phyloP scores from a whole-genome alignment of 805 yeast species.

The Kuraishia ogatae region DNA sequence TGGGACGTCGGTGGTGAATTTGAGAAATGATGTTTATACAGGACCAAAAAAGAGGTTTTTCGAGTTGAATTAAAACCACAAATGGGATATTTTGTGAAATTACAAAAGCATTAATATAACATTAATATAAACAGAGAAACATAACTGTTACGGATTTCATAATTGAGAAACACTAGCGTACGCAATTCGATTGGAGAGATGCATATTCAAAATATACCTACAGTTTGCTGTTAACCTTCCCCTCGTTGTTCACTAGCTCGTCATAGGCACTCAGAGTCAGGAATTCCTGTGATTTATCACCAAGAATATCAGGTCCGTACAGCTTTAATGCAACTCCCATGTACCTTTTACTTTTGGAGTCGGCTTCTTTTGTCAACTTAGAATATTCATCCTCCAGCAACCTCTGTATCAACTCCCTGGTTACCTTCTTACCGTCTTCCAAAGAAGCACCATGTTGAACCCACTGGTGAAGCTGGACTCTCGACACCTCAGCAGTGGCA shows the following conservation, averaged over 20 bases:
- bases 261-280: conserved; percentile 59
- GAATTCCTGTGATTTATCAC: conserved; percentile 55
- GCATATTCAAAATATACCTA: too few relatives aligned
- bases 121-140: background rate
- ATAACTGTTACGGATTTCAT: background rate
- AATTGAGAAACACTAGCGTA: background rate
- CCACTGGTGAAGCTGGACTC: conserved; percentile 71
- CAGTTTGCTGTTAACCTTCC: background rate
- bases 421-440: conserved; percentile 43
- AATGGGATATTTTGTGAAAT: too few relatives aligned
- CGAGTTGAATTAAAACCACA: background rate
- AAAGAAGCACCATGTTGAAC: conserved; percentile 47
- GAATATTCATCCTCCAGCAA: conserved; percentile 48
- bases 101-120: background rate
- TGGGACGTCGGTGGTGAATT: conserved; percentile 4
- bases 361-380: conserved; percentile 37
- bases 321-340: conserved; percentile 43
- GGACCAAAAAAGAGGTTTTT: background rate
- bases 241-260: conserved; percentile 30
- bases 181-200: too few relatives aligned
- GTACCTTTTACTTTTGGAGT: conserved; percentile 39
- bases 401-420: conserved; percentile 38
- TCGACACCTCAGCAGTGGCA: conserved; percentile 72
- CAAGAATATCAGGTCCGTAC: conserved; percentile 57
- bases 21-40: background rate